A percentile compares a stretch with the other conserved stretches of the same genome.
Conservation (phyloP, 257 asterid species). For the Fraxinus pennsylvanica region DNA sequence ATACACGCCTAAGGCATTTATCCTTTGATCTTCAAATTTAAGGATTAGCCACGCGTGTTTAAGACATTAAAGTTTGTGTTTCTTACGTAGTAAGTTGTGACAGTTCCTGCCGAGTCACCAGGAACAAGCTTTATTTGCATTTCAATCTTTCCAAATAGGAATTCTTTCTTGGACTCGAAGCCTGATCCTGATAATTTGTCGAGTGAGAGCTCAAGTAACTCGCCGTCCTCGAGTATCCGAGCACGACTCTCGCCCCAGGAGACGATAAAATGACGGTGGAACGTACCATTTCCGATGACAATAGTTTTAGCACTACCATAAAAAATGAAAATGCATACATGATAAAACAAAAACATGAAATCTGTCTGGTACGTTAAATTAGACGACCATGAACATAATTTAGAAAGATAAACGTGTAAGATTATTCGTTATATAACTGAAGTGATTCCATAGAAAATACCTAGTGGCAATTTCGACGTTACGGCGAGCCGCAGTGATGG, state of each 20-base stretch:
- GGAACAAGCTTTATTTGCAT: constrained; percentile 81
- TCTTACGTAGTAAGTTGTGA: constrained; percentile 86
- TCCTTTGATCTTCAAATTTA: no score
- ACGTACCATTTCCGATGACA: constrained; percentile 52
- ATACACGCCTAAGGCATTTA: no score
- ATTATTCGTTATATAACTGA: no score
- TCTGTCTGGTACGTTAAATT: background rate
- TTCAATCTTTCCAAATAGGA: constrained; percentile 61
- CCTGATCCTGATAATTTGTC: constrained; percentile 69
- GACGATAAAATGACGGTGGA: constrained; percentile 48
- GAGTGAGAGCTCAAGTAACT: constrained; percentile 67
- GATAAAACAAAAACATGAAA: background rate
- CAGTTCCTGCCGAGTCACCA: constrained; percentile 85
- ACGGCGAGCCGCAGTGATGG: constrained; percentile 45
- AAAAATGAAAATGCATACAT: background rate
- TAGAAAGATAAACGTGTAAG: no score
- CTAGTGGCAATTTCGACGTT: constrained; percentile 31
- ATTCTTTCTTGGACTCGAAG: constrained; percentile 70
- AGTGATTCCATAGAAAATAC: constrained; percentile 3
- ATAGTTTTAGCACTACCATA: constrained; percentile 25
- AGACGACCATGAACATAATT: background rate
- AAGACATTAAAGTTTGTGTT: background rate
- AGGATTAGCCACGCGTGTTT: no score
- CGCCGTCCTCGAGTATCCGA: constrained; percentile 54
- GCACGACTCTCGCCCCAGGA: constrained; percentile 72